A percentile compares a stretch with the other conserved stretches of the same genome.
These are phyloP conservation scores for Allantophomopsis lycopodina DNA, from an alignment of 2,329 filamentous ascomycete genomes.

Conservation along the genomic window DNA sequence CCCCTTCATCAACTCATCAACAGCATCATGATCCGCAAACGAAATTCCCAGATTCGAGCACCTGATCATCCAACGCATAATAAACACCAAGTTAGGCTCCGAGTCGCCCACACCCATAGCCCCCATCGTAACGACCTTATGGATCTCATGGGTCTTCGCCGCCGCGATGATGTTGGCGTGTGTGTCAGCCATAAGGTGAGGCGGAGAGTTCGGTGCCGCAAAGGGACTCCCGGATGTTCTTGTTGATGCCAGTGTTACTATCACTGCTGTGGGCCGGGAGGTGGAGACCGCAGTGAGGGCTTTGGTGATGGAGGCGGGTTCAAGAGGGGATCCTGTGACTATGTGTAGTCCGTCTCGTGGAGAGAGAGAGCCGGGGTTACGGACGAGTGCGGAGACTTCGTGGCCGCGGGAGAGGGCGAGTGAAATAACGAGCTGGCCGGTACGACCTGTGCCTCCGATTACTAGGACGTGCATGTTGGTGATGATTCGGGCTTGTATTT, in stretches of 20 bases:
- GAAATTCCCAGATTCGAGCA: conserved; percentile 30
- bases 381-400: conserved; percentile 30
- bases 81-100: conserved; percentile 23
- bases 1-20: conserved; percentile 14
- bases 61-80: conserved; percentile 29
- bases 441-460: conserved; percentile 31
- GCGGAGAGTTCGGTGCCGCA: conserved; percentile 25
- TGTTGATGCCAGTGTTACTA: conserved; percentile 33
- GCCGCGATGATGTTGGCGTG: conserved; percentile 21
- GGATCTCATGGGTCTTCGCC: conserved; percentile 20
- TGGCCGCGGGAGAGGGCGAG: conserved; percentile 25
- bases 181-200: conserved; percentile 30
- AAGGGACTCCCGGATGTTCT: conserved; percentile 33
- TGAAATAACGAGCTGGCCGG: conserved; percentile 27
- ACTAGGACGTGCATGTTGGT: too few relatives aligned
- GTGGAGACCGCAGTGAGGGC: conserved; percentile 18
- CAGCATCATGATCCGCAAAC: conserved; percentile 31
- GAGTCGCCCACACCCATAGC: conserved; percentile 34
- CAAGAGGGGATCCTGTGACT: conserved; percentile 22
- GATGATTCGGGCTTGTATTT: too few relatives aligned
- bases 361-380: conserved; percentile 21
- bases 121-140: conserved; percentile 33
- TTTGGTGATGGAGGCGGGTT: conserved; percentile 19
- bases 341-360: conserved; percentile 21
- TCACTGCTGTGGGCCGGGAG: conserved; percentile 20